Evolutionary conservation across 2,329 filamentous ascomycete species (phyloP), one percentile per base, ranked within the genome.

Genomic region (Colletotrichum trifolii): DNA sequence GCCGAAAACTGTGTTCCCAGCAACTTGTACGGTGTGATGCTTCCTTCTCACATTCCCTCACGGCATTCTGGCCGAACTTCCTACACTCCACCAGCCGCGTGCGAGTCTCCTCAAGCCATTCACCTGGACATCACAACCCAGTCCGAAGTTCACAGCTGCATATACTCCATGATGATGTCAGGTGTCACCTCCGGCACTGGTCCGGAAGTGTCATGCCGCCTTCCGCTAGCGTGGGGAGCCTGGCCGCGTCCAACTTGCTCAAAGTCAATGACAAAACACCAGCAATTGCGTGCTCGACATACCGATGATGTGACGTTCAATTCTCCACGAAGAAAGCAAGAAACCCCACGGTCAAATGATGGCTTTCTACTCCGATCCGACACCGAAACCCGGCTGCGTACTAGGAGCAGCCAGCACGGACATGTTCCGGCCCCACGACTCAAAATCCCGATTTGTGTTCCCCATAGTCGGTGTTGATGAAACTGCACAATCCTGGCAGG

Each of bases 261-360:
- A 50, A 36, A 12, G 10, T 13, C 8, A 38, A 13, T 50, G 13
- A 5, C 12, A 4, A 15, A 7, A 36, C 8, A 13, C 10, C 8
- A n/a, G 10, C n/a, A 6, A 60, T 64, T 60, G 50, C 61, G 61
- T 55, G 56, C 35, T 64, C 5, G 17, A 33, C 11, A 17, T 60
- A n/a, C 36, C 25, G 46, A 61, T 64, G 50, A n/a, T 64, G 57
- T 49, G 36, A 45, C 42, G 5, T 25, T 2, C 17, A 17, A 7
- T 6, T 25, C 8, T 54, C 15, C 38, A 36, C 13, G 34, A 34
- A 9, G 10, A 9, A 17, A 38, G 43, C 2, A 47, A 48, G 13
- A 12, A n/a, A 25, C 6, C 46, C 38, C 1, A 15, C 17, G 11
- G 39, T 49, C 13, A 2, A 38, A 4, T 1, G 39, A 8, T 45